Evolutionary conservation across 768 basidiomycete genomes (phyloP).

Genomic region (Termitomyces sp.): DNA sequence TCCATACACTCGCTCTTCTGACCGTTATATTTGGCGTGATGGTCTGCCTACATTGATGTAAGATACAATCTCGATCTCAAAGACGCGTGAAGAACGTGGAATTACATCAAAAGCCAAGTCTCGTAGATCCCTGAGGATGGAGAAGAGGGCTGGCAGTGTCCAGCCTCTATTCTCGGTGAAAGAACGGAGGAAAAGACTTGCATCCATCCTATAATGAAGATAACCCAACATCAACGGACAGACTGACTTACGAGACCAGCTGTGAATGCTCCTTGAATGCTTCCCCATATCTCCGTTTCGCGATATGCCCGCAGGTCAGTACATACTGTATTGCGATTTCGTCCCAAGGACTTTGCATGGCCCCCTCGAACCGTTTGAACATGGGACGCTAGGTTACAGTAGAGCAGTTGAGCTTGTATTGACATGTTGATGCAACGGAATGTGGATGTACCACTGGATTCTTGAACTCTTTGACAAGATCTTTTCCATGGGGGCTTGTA

Average conservation of each 20-base stretch:
- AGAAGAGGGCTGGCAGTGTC: slow-evolving; percentile 81
- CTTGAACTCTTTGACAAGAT: slow-evolving; percentile 65
- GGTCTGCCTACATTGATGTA: slow-evolving; percentile 43
- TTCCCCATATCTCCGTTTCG: slow-evolving; percentile 57
- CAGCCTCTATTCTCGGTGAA: slow-evolving; percentile 80
- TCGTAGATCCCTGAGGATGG: slow-evolving; percentile 72
- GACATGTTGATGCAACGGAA: neutral
- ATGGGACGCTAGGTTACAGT: slow-evolving; percentile 24
- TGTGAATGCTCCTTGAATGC: slow-evolving; percentile 79
- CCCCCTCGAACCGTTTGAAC: slow-evolving; percentile 48
- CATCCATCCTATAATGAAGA: neutral
- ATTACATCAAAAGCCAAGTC: slow-evolving; percentile 82
- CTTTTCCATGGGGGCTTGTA: slow-evolving; percentile 72
- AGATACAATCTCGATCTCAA: neutral
- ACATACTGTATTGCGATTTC: slow-evolving; percentile 84
- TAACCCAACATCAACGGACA: neutral
- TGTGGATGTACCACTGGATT: slow-evolving; percentile 39
- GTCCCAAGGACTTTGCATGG: slow-evolving; percentile 74
- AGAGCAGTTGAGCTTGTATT: neutral
- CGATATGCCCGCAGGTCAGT: slow-evolving; percentile 64
- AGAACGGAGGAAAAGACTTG: slow-evolving; percentile 70
- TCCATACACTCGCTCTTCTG: slow-evolving; percentile 71
- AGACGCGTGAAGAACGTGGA: neutral
- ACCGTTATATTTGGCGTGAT: slow-evolving; percentile 48
- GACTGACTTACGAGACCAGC: slow-evolving; percentile 63